These are phyloP conservation scores for Alternaria longipes DNA, from an alignment of 2,329 filamentous ascomycete genomes.

Conservation along the genomic window DNA sequence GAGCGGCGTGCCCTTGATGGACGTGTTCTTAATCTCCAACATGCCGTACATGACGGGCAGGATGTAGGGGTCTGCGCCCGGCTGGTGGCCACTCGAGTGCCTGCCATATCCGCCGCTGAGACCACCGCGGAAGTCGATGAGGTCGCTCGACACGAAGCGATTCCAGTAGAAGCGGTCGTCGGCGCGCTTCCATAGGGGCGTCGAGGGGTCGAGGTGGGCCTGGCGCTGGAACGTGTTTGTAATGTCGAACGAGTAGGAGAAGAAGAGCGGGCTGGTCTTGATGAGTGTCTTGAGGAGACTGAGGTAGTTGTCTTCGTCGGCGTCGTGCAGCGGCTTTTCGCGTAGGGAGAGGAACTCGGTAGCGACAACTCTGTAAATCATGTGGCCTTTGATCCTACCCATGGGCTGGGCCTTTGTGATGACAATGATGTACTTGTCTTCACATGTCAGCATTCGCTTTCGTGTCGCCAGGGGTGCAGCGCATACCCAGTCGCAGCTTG, in stretches of 20 bases:
- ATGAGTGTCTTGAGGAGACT: constrained; percentile 81
- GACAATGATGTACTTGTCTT: constrained; percentile 94
- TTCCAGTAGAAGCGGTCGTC: constrained; percentile 99
- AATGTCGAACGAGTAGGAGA: constrained; percentile 95
- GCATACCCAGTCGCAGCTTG: constrained; percentile 84
- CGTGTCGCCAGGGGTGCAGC: neutral
- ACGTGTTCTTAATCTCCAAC: constrained; percentile 87
- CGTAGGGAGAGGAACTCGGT: constrained; percentile 95
- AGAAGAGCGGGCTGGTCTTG: constrained; percentile 90
- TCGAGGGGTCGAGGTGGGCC: constrained; percentile 73
- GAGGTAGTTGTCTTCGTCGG: constrained; percentile 93
- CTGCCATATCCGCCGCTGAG: constrained; percentile 60
- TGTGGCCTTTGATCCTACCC: constrained; percentile 91
- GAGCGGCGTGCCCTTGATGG: constrained; percentile 82
- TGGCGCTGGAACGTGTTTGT: constrained; percentile 98
- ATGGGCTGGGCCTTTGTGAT: constrained; percentile 94
- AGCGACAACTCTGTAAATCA: constrained; percentile 90
- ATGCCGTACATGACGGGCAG: constrained; percentile 96
- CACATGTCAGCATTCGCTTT: constrained; percentile 24
- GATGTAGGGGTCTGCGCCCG: constrained; percentile 87
- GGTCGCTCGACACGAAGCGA: constrained; percentile 85
- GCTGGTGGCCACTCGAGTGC: constrained; percentile 73
- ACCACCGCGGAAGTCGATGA: constrained; percentile 85
- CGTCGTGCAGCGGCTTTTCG: constrained; percentile 88
- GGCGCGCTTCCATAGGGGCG: constrained; percentile 87